A percentile compares a stretch with the other conserved stretches of the same genome.
phyloP scores from a whole-genome alignment of 768 basidiomycete genomes.

The Kockovaella imperatae region DNA sequence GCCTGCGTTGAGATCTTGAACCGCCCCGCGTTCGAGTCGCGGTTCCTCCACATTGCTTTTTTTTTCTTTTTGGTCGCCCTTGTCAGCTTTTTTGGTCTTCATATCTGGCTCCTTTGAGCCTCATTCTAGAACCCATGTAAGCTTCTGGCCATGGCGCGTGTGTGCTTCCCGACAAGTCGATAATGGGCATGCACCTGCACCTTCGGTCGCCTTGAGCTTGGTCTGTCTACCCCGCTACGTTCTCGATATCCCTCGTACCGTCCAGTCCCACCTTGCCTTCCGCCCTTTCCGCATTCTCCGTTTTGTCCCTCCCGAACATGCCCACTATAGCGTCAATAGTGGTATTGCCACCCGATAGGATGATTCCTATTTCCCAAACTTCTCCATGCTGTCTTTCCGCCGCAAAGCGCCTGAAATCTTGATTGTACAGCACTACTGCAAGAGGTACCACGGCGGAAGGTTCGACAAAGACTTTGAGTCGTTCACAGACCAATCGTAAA shows the following conservation, averaged over 20 bases:
- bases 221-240: slow-evolving; percentile 16
- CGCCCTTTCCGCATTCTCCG: slow-evolving; percentile 6
- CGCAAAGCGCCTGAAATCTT: slow-evolving; percentile 14
- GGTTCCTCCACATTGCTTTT: background rate
- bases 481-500: slow-evolving; percentile 24
- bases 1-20: background rate
- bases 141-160: too few species aligned
- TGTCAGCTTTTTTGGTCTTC: too few species aligned
- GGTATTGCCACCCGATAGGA: slow-evolving; percentile 24
- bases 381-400: slow-evolving; percentile 11
- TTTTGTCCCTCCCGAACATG: slow-evolving; percentile 10
- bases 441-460: slow-evolving; percentile 30
- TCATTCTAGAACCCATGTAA: too few species aligned
- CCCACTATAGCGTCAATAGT: slow-evolving; percentile 20
- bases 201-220: too few species aligned
- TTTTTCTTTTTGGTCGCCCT: too few species aligned
- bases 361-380: slow-evolving; percentile 20
- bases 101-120: too few species aligned
- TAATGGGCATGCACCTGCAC: too few species aligned
- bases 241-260: slow-evolving; percentile 14
- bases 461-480: slow-evolving; percentile 35
- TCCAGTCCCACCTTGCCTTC: slow-evolving; percentile 13
- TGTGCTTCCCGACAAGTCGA: too few species aligned
- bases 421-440: slow-evolving; percentile 29
- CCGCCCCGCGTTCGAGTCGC: background rate